Evolutionary conservation across 768 basidiomycete genomes (phyloP), one percentile per base, ranked within the genome.

Genomic region (Pisolithus tinctorius): DNA sequence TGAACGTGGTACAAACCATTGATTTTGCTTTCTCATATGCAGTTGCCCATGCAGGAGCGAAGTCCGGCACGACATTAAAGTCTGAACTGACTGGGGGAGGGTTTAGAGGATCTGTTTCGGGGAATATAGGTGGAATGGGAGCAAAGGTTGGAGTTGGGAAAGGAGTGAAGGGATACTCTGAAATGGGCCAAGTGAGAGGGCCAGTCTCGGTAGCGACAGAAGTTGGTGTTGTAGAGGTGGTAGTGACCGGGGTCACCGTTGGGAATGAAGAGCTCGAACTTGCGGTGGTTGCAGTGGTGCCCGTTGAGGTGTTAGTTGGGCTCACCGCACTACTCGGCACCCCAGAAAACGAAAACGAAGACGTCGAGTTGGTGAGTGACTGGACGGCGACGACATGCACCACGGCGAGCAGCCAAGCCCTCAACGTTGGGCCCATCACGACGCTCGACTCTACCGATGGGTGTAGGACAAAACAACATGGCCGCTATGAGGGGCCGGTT

Each of bases 121-220:
- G 79, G 60, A 77, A 86, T 4, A 79, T 64, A 7, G 75, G 75
- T 0, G 78, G 72, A 45, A 80, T 66, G 6, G 86, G 74, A 0
- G 68, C 57, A 49, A 80, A 75, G 0, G 79, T 76, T 14, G 86
- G 83, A 13, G 78, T 72, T 1, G 85, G 82, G 71, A 78, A 84
- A 4, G 83, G 76, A 11, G 74, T 66, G 71, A 86, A 85, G 1
- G 74, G 56, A 48, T 72, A 71, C 0, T 63, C 56, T 17, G 71
- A 65, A 45, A 76, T 70, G 13, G 77, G 74, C 30, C 74, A 45
- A 25, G 65, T 69, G 13, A 63, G 49, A 43, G 60, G 66, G 11
- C 54, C 62, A 2, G 56, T 55, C 34, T 59, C 56, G 8, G 63
- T 59, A 0, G 59, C 37, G 13, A 50, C 23, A 5, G 55, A 53